These are phyloP conservation scores for Avicennia marina DNA, from an alignment of 257 asterid genomes.

Conservation along the genomic window DNA sequence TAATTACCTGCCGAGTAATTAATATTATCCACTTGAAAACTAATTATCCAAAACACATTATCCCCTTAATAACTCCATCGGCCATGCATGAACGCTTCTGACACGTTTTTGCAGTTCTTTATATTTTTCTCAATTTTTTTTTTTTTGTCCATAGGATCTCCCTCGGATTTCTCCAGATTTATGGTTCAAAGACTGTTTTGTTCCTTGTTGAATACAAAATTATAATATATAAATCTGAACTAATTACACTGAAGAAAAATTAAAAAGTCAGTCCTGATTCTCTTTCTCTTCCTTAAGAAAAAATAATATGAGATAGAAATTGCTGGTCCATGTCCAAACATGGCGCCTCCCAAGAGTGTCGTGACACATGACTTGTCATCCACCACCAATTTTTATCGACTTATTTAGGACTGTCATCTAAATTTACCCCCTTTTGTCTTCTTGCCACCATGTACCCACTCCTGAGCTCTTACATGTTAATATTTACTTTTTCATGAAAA, in stretches of 20 bases:
- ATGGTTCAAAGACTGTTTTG: conserved; percentile 12
- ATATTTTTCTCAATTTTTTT: not conserved
- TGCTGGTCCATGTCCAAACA: conserved; percentile 25
- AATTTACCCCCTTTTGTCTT: too few species aligned
- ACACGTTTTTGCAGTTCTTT: conserved; percentile 8
- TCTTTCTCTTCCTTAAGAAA: too few species aligned
- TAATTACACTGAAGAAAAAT: too few species aligned
- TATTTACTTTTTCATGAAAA: not conserved
- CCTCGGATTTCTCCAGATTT: not conserved
- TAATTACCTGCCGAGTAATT: conserved; percentile 9
- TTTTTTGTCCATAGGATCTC: not conserved
- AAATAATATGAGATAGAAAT: too few species aligned
- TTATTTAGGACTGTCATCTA: too few species aligned
- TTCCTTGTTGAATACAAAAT: not conserved
- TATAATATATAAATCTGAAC: too few species aligned
- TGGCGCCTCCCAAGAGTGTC: conserved; percentile 5
- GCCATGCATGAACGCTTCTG: not conserved
- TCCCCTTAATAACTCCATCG: not conserved
- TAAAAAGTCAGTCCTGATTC: not conserved
- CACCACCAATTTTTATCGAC: too few species aligned
- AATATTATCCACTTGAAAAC: not conserved
- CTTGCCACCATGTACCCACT: too few species aligned
- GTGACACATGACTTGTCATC: conserved; percentile 11
- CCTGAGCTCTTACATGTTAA: too few species aligned
- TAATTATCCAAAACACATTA: not conserved